A percentile compares a stretch with the other conserved stretches of the same genome.
phyloP scores from a whole-genome alignment of 2,329 filamentous ascomycete genomes.

The Alternaria panax region DNA sequence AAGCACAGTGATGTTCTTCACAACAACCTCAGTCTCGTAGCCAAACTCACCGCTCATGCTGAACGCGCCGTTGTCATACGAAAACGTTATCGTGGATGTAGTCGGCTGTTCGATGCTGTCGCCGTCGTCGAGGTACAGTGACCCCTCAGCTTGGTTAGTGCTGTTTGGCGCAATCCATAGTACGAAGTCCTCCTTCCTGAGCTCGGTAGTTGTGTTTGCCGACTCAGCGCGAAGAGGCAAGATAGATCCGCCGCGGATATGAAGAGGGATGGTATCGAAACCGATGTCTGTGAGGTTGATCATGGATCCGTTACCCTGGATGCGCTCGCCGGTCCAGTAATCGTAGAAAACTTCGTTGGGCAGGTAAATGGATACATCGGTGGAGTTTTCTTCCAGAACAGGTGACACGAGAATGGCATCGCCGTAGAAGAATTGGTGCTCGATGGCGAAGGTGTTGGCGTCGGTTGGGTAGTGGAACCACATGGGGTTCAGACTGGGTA shows the following conservation, averaged over 20 bases:
- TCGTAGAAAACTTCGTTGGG: constrained; percentile 67
- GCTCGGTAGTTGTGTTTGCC: constrained; percentile 68
- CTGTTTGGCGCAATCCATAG: constrained; percentile 71
- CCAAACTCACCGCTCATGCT: constrained; percentile 63
- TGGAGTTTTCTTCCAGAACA: constrained; percentile 61
- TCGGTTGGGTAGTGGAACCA: constrained; percentile 74
- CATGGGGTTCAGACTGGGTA: constrained; percentile 70
- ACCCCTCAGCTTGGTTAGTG: constrained; percentile 70
- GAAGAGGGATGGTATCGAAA: constrained; percentile 67
- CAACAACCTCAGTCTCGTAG: constrained; percentile 48
- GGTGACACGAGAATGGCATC: constrained; percentile 64
- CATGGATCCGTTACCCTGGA: constrained; percentile 57
- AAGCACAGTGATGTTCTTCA: constrained; percentile 40
- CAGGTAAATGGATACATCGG: constrained; percentile 63
- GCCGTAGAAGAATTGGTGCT: constrained; percentile 67
- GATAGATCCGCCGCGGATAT: constrained; percentile 70
- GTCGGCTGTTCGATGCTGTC: constrained; percentile 67
- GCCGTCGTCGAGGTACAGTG: constrained; percentile 80
- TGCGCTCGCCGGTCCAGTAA: constrained; percentile 60
- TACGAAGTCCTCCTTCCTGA: constrained; percentile 73
- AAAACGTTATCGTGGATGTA: constrained; percentile 66
- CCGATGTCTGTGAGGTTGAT: constrained; percentile 57
- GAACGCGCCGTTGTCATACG: constrained; percentile 64
- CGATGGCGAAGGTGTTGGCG: constrained; percentile 58
- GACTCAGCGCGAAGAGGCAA: constrained; percentile 64